Base-by-base conservation (phyloP, 2,329 filamentous ascomycete genomes). In the Cladosporium sp. region DNA sequence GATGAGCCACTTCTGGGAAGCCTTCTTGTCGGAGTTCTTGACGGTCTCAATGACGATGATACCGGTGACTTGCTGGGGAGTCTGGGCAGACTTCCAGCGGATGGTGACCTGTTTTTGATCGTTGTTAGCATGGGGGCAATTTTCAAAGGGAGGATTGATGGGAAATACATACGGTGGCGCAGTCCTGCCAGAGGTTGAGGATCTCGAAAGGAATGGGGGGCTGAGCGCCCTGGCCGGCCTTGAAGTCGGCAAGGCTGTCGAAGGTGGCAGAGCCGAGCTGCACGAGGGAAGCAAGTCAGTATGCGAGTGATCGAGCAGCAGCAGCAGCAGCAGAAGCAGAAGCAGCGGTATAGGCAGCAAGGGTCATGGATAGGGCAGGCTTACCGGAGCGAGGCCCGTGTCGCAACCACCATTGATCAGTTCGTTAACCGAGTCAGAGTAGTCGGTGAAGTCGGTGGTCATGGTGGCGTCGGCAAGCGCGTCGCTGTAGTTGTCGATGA, bases 381-480 rank as follows among this genome's bases (percentile, higher is more conserved):
- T 43, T 55, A 65, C 62, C 17, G 57, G 41, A 5, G 52, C 29
- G 5, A 58, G 58, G 41, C 53, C 53, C 41, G 53, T 55, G 19
- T 37, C 39, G 54, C 64, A 66, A 47, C 61, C 63, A 52, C 54
- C 58, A 56, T 67, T 56, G 56, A 68, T 68, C 30, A 68, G 55
- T 36, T 62, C 61, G 45, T 58, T 66, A 52, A 67, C 65, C 41
- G 58, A 61, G 58, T 66, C 64, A 32, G 64, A 62, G 56, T 67
- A 65, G 57, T 68, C 65, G 38, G 51, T 43, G 54, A 65, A 67
- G 57, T 61, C 61, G 13, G 38, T 48, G 29, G 65, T 61, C 24
- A 68, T 50, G 22, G 54, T 53, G 3, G 53, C 50, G 9, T 64
- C 49, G 50, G 64, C 65, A 15, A 61, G 47, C 12, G 48, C 54